phyloP scores from a whole-genome alignment of 768 basidiomycete species.

The Candolleomyces efflorescens region DNA sequence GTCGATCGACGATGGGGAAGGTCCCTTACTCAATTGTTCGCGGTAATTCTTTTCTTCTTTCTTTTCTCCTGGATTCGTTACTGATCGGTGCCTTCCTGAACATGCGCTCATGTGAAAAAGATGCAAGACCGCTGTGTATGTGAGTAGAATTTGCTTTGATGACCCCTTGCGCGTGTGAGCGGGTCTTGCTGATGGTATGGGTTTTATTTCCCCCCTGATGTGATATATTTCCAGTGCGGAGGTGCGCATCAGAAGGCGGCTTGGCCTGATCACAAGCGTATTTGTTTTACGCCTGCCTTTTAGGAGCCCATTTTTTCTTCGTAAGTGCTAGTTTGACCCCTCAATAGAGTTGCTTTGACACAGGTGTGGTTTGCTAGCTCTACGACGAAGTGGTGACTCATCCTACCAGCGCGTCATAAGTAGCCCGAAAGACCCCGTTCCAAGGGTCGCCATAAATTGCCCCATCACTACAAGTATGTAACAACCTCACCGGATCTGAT shows the following conservation, averaged over 20 bases:
- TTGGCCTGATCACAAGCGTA: slow-evolving; percentile 4
- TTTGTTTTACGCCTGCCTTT: slow-evolving; percentile 3
- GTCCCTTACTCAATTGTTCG: slow-evolving; percentile 31
- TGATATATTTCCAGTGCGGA: slow-evolving; percentile 1
- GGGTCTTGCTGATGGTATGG: background rate
- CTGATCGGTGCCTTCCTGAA: background rate
- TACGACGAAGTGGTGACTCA: too few relatives aligned
- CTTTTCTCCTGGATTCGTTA: background rate
- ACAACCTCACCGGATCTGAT: too few relatives aligned
- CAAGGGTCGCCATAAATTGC: too few relatives aligned
- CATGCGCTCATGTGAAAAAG: slow-evolving; percentile 15
- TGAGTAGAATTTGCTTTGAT: slow-evolving; percentile 19
- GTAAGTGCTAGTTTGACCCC: background rate
- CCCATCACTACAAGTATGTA: too few relatives aligned
- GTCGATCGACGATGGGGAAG: slow-evolving; percentile 17
- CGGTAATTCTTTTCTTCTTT: slow-evolving; percentile 20
- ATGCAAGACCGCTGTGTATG: slow-evolving; percentile 40
- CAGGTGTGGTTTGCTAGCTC: too few relatives aligned
- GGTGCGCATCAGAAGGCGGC: slow-evolving; percentile 1
- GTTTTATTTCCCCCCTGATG: background rate
- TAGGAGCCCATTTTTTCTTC: background rate
- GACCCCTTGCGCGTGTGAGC: too few relatives aligned
- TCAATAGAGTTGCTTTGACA: background rate
- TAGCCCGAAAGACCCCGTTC: too few relatives aligned
- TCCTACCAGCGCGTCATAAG: too few relatives aligned